These are phyloP conservation scores for Fusarium tricinctum DNA, from an alignment of 2,329 filamentous ascomycete genomes.

Conservation along the genomic window DNA sequence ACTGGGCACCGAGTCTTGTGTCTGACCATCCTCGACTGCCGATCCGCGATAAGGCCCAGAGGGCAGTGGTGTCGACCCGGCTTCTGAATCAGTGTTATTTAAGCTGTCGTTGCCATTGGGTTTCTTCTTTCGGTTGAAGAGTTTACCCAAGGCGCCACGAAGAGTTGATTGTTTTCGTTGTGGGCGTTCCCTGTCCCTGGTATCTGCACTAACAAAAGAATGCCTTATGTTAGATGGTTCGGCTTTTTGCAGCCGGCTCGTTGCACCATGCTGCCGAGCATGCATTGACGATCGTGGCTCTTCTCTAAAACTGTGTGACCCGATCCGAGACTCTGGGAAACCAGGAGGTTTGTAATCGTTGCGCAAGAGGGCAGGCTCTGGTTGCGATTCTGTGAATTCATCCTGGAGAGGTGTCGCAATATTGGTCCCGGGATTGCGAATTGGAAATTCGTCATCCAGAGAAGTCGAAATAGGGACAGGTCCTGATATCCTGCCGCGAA, in stretches of 20 bases:
- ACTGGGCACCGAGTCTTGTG: slow-evolving; percentile 33
- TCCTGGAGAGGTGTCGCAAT: slow-evolving; percentile 53
- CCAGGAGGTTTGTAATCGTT: slow-evolving; percentile 37
- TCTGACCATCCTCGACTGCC: slow-evolving; percentile 32
- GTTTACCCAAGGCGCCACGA: slow-evolving; percentile 66
- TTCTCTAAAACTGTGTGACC: slow-evolving; percentile 20
- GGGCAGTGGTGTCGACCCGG: slow-evolving; percentile 47
- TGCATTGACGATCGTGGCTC: slow-evolving; percentile 31
- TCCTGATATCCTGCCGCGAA: slow-evolving; percentile 72
- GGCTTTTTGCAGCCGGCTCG: slow-evolving; percentile 40
- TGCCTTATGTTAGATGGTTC: slow-evolving; percentile 60
- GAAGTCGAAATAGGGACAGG: slow-evolving; percentile 69
- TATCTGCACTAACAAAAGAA: slow-evolving; percentile 62
- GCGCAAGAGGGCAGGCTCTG: slow-evolving; percentile 21
- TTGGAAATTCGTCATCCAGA: slow-evolving; percentile 68
- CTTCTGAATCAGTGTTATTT: slow-evolving; percentile 45
- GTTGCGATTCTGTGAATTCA: slow-evolving; percentile 43
- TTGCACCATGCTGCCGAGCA: slow-evolving; percentile 25
- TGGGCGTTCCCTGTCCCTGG: slow-evolving; percentile 52
- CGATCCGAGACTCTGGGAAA: slow-evolving; percentile 38
- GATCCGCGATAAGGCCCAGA: slow-evolving; percentile 39
- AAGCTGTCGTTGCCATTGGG: slow-evolving; percentile 36
- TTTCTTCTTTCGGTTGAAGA: slow-evolving; percentile 72
- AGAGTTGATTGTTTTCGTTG: slow-evolving; percentile 71
- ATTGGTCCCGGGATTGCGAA: slow-evolving; percentile 59